These are phyloP conservation scores for Arachnopeziza araneosa DNA, from an alignment of 2,329 filamentous ascomycete genomes.

Conservation along the genomic window DNA sequence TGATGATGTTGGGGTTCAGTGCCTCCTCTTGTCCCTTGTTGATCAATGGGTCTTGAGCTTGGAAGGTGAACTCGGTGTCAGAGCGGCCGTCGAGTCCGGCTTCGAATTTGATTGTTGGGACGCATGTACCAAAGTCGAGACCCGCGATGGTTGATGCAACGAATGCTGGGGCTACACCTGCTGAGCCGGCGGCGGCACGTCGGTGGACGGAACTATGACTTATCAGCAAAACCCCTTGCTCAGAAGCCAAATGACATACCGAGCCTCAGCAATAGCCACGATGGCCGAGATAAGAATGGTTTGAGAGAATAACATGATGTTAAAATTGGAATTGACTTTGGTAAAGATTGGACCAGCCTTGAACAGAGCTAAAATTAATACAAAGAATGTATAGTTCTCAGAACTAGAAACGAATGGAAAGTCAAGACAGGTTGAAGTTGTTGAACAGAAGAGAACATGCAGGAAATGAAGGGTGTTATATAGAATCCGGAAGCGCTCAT, in stretches of 20 bases:
- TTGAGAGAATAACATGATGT: slow-evolving; percentile 22
- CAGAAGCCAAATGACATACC: slow-evolving; percentile 3
- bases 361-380: slow-evolving; percentile 15
- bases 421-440: slow-evolving; percentile 9
- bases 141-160: not conserved
- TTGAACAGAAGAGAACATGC: not conserved
- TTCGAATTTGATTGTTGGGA: slow-evolving; percentile 48
- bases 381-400: slow-evolving; percentile 27
- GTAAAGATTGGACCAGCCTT: slow-evolving; percentile 23
- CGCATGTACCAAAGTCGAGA: slow-evolving; percentile 42
- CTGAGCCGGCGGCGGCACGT: not conserved
- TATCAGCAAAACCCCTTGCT: not conserved
- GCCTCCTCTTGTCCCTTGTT: slow-evolving; percentile 57
- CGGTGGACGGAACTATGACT: slow-evolving; percentile 45
- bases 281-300: slow-evolving; percentile 21
- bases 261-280: slow-evolving; percentile 25
- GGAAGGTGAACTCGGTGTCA: slow-evolving; percentile 59
- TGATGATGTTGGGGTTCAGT: slow-evolving; percentile 67
- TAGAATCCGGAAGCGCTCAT: slow-evolving; percentile 3
- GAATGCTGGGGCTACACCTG: slow-evolving; percentile 8
- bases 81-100: slow-evolving; percentile 45
- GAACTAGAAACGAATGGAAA: slow-evolving; percentile 26
- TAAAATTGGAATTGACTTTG: slow-evolving; percentile 1
- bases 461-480: slow-evolving; percentile 11
- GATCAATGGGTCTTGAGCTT: slow-evolving; percentile 55